phyloP scores from a whole-genome alignment of 768 basidiomycete genomes.

The Boletus pseudopeckii region DNA sequence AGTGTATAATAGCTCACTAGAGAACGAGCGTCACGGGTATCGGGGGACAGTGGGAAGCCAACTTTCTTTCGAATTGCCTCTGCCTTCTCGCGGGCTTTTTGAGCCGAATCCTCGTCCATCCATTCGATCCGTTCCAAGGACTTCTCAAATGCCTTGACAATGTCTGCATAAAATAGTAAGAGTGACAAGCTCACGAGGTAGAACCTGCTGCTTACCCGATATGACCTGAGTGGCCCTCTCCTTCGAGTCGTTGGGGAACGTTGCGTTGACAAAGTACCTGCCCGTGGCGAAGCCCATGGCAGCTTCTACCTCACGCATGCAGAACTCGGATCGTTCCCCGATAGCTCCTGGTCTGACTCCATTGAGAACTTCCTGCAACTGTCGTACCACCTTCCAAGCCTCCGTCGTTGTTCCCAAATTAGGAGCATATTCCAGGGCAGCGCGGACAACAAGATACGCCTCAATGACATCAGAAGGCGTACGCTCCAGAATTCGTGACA shows the following conservation, averaged over 20 bases:
- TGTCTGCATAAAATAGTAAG: slow-evolving; percentile 44
- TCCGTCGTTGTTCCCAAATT: slow-evolving; percentile 73
- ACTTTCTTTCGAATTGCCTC: slow-evolving; percentile 67
- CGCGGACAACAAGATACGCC: slow-evolving; percentile 81
- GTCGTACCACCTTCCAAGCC: slow-evolving; percentile 72
- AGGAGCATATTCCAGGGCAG: slow-evolving; percentile 63
- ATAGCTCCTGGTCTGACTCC: slow-evolving; percentile 87
- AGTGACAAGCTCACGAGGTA: neutral
- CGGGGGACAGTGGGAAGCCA: slow-evolving; percentile 86
- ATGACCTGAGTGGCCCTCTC: slow-evolving; percentile 83
- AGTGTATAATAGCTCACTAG: slow-evolving; percentile 70
- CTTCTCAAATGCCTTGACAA: slow-evolving; percentile 78
- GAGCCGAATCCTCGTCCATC: slow-evolving; percentile 86
- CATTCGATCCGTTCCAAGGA: slow-evolving; percentile 75
- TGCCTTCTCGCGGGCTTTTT: slow-evolving; percentile 83
- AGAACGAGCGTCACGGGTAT: slow-evolving; percentile 67
- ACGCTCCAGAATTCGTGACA: slow-evolving; percentile 64
- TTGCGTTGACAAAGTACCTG: slow-evolving; percentile 82
- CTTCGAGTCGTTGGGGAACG: slow-evolving; percentile 76
- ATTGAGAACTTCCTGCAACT: slow-evolving; percentile 65
- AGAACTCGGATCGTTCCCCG: slow-evolving; percentile 81
- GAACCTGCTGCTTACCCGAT: slow-evolving; percentile 43
- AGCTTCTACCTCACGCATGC: slow-evolving; percentile 66
- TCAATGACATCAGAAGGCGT: slow-evolving; percentile 73
- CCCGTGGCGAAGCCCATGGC: slow-evolving; percentile 88